Evolutionary conservation across 148 eudicot genomes (phyloP).

Genomic region (Heliosperma pusillum): DNA sequence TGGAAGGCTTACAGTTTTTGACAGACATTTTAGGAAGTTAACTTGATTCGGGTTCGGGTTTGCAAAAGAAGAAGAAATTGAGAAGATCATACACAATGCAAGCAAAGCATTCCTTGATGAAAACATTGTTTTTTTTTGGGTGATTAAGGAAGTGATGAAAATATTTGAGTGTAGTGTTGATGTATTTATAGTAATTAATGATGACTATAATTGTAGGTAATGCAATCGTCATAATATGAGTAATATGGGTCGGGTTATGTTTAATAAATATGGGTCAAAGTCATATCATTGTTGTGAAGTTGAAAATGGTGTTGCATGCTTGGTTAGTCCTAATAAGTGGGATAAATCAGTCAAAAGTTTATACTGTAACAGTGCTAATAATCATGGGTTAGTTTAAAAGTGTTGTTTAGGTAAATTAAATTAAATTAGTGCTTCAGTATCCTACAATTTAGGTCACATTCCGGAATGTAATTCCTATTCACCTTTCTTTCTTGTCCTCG

Average conservation of each 20-base stretch:
- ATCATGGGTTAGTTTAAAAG: slow-evolving; percentile 10
- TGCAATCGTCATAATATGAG: slow-evolving; percentile 28
- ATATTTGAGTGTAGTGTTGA: slow-evolving; percentile 8
- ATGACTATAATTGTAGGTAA: slow-evolving; percentile 32
- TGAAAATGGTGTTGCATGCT: slow-evolving; percentile 19
- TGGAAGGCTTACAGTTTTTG: slow-evolving; percentile 19
- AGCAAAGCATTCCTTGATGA: not conserved
- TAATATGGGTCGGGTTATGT: not conserved
- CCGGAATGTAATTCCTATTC: slow-evolving; percentile 1
- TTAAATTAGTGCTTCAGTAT: slow-evolving; percentile 10
- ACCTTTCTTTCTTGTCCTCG: not conserved
- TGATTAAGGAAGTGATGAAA: slow-evolving; percentile 16
- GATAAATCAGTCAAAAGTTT: slow-evolving; percentile 26
- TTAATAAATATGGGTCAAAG: slow-evolving; percentile 5
- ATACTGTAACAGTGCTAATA: slow-evolving; percentile 9
- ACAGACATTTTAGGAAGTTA: slow-evolving; percentile 26
- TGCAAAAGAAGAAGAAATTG: slow-evolving; percentile 7
- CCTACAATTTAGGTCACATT: slow-evolving; percentile 19
- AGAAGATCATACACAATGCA: slow-evolving; percentile 13
- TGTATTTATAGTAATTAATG: slow-evolving; percentile 28
- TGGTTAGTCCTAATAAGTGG: slow-evolving; percentile 18
- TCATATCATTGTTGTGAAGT: slow-evolving; percentile 12
- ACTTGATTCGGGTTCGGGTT: slow-evolving; percentile 18
- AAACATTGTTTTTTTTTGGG: slow-evolving; percentile 6
- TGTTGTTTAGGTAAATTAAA: not conserved